Conservation (phyloP, 176 grass and related monocot species). For the Aegilops tauschii region DNA sequence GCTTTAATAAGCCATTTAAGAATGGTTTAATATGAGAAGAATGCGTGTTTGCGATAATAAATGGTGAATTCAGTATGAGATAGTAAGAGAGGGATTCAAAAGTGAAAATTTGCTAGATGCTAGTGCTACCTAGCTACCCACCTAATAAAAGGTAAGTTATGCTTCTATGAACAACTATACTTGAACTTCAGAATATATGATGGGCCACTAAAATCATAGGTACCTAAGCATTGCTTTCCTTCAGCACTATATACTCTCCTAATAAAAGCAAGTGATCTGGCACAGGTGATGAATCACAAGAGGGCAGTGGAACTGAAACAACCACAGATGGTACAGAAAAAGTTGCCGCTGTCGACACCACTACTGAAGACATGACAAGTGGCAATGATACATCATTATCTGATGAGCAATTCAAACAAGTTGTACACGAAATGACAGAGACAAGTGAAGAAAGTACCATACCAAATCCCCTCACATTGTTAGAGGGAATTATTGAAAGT, state of each 20-base stretch:
- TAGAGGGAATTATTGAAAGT: slow-evolving; percentile 20
- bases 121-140: not conserved
- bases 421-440: not conserved
- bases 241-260: not conserved
- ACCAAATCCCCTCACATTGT: not conserved
- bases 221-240: not conserved
- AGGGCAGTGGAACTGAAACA: slow-evolving; percentile 15
- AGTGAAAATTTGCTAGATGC: no score
- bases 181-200: slow-evolving; percentile 27
- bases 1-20: not conserved
- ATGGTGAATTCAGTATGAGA: not conserved
- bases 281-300: slow-evolving; percentile 14
- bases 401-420: slow-evolving; percentile 2
- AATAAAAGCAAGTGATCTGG: slow-evolving; percentile 25
- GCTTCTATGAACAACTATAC: not conserved
- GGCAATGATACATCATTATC: slow-evolving; percentile 16
- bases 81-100: not conserved
- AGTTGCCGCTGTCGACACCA: not conserved
- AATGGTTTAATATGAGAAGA: not conserved
- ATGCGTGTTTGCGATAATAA: not conserved
- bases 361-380: slow-evolving; percentile 25
- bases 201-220: not conserved
- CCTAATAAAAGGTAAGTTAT: not conserved
- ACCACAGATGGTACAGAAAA: not conserved
- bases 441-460: slow-evolving; percentile 11